Percentiles rank a stretch among this genome's conserved stretches.
These are phyloP conservation scores for Akanthomyces muscarius DNA, from an alignment of 2,329 filamentous ascomycete genomes.

Conservation along the genomic window DNA sequence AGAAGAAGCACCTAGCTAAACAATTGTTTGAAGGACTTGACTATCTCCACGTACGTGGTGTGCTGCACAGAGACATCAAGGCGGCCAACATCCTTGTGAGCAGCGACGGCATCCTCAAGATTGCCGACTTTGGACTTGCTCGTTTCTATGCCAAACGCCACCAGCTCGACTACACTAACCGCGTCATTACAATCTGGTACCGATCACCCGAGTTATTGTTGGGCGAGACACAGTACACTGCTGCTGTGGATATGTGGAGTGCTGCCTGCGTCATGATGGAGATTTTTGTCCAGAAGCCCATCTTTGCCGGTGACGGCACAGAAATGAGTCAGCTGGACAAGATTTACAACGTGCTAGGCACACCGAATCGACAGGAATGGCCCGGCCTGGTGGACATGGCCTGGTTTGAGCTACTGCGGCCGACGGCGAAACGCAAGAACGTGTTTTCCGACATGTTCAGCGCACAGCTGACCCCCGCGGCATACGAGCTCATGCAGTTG, in stretches of 20 bases:
- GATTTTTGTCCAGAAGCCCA: slow-evolving; percentile 88
- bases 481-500: slow-evolving; percentile 73
- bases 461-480: slow-evolving; percentile 70
- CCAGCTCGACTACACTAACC: slow-evolving; percentile 94
- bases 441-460: slow-evolving; percentile 81
- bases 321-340: slow-evolving; percentile 95
- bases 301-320: slow-evolving; percentile 93
- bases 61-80: slow-evolving; percentile 96
- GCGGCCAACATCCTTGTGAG: slow-evolving; percentile 96
- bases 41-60: slow-evolving; percentile 89
- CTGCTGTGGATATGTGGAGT: slow-evolving; percentile 92
- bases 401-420: slow-evolving; percentile 91
- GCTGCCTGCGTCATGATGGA: slow-evolving; percentile 95
- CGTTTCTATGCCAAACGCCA: slow-evolving; percentile 92
- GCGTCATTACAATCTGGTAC: slow-evolving; percentile 99
- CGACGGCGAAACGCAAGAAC: slow-evolving; percentile 66
- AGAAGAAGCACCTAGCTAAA: slow-evolving; percentile 89
- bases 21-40: slow-evolving; percentile 93
- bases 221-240: slow-evolving; percentile 85
- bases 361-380: slow-evolving; percentile 81
- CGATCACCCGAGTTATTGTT: slow-evolving; percentile 84
- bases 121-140: slow-evolving; percentile 93
- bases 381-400: slow-evolving; percentile 88
- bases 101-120: slow-evolving; percentile 80
- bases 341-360: slow-evolving; percentile 90